Conservation (phyloP, 805 yeast genomes). For the Metschnikowia sp. region DNA sequence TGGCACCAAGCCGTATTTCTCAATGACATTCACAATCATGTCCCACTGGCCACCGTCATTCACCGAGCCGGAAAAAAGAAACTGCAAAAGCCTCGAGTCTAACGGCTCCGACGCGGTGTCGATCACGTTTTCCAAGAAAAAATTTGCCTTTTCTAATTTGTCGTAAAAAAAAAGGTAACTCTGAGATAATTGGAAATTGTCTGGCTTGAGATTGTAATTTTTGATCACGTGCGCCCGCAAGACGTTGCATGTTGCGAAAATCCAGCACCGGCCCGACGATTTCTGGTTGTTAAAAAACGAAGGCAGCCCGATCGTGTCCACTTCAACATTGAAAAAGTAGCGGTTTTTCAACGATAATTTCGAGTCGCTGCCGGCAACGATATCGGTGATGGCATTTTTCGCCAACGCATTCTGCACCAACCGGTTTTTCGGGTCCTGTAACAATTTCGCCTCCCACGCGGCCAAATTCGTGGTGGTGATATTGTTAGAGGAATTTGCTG, state of each 20-base stretch:
- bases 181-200: conserved; percentile 70
- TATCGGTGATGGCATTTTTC: conserved; percentile 40
- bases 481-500: conserved; percentile 1
- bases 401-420: conserved; percentile 55
- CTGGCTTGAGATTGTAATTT: conserved; percentile 50
- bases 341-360: conserved; percentile 21
- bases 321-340: conserved; percentile 36
- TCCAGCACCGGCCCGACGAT: conserved; percentile 83
- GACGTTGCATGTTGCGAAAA: conserved; percentile 78
- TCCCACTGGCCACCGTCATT: conserved; percentile 88
- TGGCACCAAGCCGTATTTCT: conserved; percentile 82
- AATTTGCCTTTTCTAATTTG: conserved; percentile 81
- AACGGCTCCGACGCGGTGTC: conserved; percentile 65
- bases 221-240: conserved; percentile 61
- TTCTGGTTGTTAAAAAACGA: conserved; percentile 53
- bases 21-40: conserved; percentile 72
- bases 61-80: conserved; percentile 61
- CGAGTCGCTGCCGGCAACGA: conserved; percentile 35
- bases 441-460: conserved; percentile 46
- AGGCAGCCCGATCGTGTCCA: conserved; percentile 36
- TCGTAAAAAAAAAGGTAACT: conserved; percentile 80
- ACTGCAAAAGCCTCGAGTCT: conserved; percentile 69
- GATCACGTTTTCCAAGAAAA: conserved; percentile 70
- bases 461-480: conserved; percentile 22
- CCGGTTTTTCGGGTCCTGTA: conserved; percentile 46